Evolutionary conservation across 148 eudicot genomes (phyloP).

Genomic region (Bassia scoparia): DNA sequence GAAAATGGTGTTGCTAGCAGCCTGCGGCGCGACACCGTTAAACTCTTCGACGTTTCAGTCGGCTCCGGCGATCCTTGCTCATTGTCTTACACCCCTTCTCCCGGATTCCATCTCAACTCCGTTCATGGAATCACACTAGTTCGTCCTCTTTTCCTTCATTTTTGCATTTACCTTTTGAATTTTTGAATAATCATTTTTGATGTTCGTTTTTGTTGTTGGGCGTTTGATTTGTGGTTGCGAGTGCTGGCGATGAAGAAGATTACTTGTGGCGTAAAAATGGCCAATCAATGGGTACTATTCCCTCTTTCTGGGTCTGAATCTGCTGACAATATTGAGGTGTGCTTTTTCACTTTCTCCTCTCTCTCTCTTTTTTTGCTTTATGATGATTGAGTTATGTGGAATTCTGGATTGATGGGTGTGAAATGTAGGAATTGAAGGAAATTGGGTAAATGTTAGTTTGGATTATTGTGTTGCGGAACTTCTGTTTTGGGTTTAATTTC

Average conservation of each 20-base stretch:
- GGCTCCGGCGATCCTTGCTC: slow-evolving; percentile 81
- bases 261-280: slow-evolving; percentile 81
- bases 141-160: not conserved
- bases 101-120: slow-evolving; percentile 58
- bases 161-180: not conserved
- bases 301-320: slow-evolving; percentile 51
- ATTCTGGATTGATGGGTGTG: not conserved
- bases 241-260: slow-evolving; percentile 92
- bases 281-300: slow-evolving; percentile 68
- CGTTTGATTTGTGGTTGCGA: slow-evolving; percentile 83
- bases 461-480: not conserved
- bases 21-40: slow-evolving; percentile 83
- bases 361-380: not conserved
- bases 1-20: slow-evolving; percentile 57
- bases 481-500: not conserved
- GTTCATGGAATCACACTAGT: slow-evolving; percentile 98
- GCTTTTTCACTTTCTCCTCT: not conserved
- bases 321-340: slow-evolving; percentile 75
- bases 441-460: too few relatives aligned
- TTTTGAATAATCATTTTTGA: not conserved
- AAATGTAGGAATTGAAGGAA: not conserved
- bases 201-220: not conserved
- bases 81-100: slow-evolving; percentile 65
- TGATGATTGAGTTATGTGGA: not conserved
- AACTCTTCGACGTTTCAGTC: slow-evolving; percentile 73